Evolutionary conservation across 345 rosid genomes (phyloP).

Genomic region (Euphorbia peplus): DNA sequence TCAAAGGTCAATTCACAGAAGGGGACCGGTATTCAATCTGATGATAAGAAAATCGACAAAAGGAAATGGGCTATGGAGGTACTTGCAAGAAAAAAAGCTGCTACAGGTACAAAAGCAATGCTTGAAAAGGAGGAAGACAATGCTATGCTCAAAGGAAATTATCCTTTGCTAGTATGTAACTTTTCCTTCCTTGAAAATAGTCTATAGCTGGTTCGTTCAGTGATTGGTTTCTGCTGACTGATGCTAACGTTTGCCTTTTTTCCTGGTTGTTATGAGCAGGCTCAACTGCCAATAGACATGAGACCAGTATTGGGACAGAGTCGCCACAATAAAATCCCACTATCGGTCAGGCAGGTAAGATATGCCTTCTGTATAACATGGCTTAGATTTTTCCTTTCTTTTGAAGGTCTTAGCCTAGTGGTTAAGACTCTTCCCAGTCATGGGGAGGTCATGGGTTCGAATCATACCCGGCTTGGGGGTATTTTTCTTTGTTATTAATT

Average conservation of each 20-base stretch:
- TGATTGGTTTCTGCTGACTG: conserved; percentile 13
- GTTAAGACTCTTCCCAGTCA: too few relatives aligned
- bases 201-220: conserved; percentile 7
- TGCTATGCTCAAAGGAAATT: conserved; percentile 67
- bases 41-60: conserved; percentile 71
- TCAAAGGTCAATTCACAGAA: conserved; percentile 33
- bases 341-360: conserved; percentile 85
- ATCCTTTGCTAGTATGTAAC: conserved; percentile 71
- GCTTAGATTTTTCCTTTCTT: not conserved
- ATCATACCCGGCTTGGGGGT: too few relatives aligned
- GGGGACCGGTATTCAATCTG: conserved; percentile 38
- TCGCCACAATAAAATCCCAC: conserved; percentile 76
- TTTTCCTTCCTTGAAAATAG: not conserved
- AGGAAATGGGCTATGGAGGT: conserved; percentile 92
- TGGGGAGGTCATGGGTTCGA: too few relatives aligned
- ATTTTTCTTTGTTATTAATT: too few relatives aligned
- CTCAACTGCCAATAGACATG: conserved; percentile 85
- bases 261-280: conserved; percentile 53
- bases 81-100: conserved; percentile 87
- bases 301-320: conserved; percentile 65
- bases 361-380: conserved; percentile 13
- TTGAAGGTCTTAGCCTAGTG: too few relatives aligned
- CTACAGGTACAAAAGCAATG: conserved; percentile 44
- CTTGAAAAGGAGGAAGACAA: conserved; percentile 53
- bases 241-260: conserved; percentile 12